Conservation (phyloP, 768 basidiomycete species). For the Kwoniella heveanensis region DNA sequence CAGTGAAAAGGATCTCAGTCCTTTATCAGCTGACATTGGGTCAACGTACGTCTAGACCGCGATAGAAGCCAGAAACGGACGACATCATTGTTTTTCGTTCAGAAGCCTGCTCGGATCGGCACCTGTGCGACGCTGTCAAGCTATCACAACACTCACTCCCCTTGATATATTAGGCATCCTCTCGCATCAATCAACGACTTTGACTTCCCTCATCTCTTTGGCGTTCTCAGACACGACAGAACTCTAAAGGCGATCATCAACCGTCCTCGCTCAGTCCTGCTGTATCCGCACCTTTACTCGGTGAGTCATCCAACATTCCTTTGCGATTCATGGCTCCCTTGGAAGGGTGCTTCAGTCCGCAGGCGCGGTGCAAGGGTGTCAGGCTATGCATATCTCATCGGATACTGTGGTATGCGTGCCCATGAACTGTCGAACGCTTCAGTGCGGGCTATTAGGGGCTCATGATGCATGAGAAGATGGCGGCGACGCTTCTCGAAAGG, state of each 20-base stretch:
- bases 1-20: neutral
- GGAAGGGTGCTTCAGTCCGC: neutral
- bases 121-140: neutral
- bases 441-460: too few relatives aligned
- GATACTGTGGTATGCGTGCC: too few relatives aligned
- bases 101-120: neutral
- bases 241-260: neutral
- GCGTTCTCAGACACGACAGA: neutral
- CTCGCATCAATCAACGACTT: neutral
- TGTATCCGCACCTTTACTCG: neutral
- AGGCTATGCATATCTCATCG: too few relatives aligned
- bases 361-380: too few relatives aligned
- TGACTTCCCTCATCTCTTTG: neutral
- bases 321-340: neutral
- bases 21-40: neutral
- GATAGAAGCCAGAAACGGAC: neutral
- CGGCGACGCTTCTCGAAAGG: too few relatives aligned
- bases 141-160: neutral
- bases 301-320: constrained; percentile 1
- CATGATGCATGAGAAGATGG: too few relatives aligned
- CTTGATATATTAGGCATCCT: neutral
- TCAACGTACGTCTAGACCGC: neutral
- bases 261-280: neutral
- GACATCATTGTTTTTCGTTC: neutral
- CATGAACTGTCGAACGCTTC: too few relatives aligned